Percentiles rank a stretch among this genome's conserved stretches.
These are phyloP conservation scores for Xylariales sp. DNA, from an alignment of 2,329 filamentous ascomycete genomes.

Conservation along the genomic window DNA sequence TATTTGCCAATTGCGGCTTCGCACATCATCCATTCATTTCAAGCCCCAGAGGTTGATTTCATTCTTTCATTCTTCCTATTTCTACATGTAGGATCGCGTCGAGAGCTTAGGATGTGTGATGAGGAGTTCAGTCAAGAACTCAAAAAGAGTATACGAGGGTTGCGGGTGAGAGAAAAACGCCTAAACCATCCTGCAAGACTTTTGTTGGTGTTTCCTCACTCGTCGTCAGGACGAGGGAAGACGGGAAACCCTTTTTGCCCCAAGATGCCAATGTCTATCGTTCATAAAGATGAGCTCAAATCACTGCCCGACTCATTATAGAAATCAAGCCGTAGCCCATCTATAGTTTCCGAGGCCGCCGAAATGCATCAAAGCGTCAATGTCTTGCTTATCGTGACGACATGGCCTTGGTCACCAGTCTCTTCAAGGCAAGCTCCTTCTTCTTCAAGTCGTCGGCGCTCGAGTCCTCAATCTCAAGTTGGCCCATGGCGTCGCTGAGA, in stretches of 20 bases:
- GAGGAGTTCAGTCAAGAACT: conserved; percentile 16
- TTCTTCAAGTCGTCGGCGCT: conserved; percentile 95
- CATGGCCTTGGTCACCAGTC: conserved; percentile 98
- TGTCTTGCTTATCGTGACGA: conserved; percentile 66
- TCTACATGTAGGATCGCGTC: conserved; percentile 29
- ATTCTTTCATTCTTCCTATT: conserved; percentile 24
- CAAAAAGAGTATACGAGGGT: conserved; percentile 15
- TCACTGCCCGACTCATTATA: conserved; percentile 20
- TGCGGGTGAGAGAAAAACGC: conserved; percentile 15
- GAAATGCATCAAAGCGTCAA: conserved; percentile 19
- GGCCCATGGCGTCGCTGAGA: conserved; percentile 94
- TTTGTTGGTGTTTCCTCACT: conserved; percentile 21
- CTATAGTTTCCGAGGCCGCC: conserved; percentile 22
- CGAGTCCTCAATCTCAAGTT: conserved; percentile 93
- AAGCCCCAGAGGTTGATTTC: no score
- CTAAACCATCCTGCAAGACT: conserved; percentile 26
- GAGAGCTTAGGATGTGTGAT: conserved; percentile 21
- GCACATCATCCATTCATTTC: no score
- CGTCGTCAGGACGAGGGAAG: conserved; percentile 19
- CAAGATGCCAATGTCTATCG: conserved; percentile 22
- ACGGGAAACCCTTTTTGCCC: conserved; percentile 15
- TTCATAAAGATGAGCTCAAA: conserved; percentile 19
- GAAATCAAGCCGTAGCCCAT: conserved; percentile 23
- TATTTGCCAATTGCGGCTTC: no score
- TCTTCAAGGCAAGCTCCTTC: conserved; percentile 98